Conservation (phyloP, 2,329 filamentous ascomycete species). For the Waltergamsia citrina region DNA sequence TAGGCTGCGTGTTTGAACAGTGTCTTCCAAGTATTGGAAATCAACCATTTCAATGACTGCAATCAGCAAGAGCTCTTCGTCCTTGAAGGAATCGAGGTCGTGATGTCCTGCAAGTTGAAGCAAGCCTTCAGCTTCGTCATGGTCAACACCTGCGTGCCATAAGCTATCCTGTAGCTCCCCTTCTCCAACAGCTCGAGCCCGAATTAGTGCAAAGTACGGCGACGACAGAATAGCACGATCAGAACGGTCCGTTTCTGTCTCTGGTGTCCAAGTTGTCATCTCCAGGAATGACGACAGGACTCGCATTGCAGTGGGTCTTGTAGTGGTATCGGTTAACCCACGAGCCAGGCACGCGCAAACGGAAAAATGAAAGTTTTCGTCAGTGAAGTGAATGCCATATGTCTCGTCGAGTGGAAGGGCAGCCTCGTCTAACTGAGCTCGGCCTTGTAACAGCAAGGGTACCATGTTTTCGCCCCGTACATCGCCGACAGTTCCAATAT, state of each 20-base stretch:
- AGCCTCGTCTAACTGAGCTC: conserved; percentile 51
- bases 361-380: conserved; percentile 58
- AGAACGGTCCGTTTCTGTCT: conserved; percentile 9
- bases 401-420: conserved; percentile 52
- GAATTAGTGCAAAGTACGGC: conserved; percentile 51
- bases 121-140: conserved; percentile 19
- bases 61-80: conserved; percentile 53
- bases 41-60: conserved; percentile 57
- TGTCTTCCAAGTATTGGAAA: conserved; percentile 55
- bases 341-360: conserved; percentile 55
- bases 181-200: conserved; percentile 43
- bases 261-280: conserved; percentile 17
- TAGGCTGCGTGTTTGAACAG: conserved; percentile 48
- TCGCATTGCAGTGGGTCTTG: conserved; percentile 46
- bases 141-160: conserved; percentile 48
- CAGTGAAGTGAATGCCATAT: conserved; percentile 55
- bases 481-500: conserved; percentile 52
- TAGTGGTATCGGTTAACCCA: conserved; percentile 53
- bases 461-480: conserved; percentile 51
- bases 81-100: conserved; percentile 36
- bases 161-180: conserved; percentile 55
- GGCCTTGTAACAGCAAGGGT: conserved; percentile 49
- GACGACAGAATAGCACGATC: conserved; percentile 22
- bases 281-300: conserved; percentile 52
- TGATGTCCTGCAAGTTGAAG: conserved; percentile 9